A percentile compares a stretch with the other conserved stretches of the same genome.
Evolutionary conservation across 768 basidiomycete genomes (phyloP).

Genomic region (Agaricus blazei): DNA sequence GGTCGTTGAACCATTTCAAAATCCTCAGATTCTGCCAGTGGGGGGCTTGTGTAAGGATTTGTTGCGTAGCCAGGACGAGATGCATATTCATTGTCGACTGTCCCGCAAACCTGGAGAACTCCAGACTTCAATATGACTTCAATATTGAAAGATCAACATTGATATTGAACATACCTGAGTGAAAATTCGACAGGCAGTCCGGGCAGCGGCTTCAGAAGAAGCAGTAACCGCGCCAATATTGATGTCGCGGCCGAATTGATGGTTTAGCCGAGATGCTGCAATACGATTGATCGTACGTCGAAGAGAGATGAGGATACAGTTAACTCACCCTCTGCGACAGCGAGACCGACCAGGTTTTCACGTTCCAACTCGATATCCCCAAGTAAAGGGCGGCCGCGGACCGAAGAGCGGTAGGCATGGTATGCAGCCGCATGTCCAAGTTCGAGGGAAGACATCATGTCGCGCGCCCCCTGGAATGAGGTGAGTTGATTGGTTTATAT

Average conservation of each 20-base stretch:
- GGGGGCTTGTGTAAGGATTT: slow-evolving; percentile 1
- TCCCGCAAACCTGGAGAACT: slow-evolving; percentile 26
- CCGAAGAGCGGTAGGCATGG: slow-evolving; percentile 69
- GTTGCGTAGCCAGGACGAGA: slow-evolving; percentile 24
- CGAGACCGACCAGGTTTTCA: slow-evolving; percentile 63
- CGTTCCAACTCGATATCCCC: slow-evolving; percentile 56
- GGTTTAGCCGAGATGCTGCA: slow-evolving; percentile 53
- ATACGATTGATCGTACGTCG: slow-evolving; percentile 1
- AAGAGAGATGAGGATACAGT: neutral
- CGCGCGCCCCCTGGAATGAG: slow-evolving; percentile 32
- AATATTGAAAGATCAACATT: neutral
- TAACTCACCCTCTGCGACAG: slow-evolving; percentile 62
- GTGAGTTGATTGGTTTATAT: neutral
- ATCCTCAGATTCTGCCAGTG: neutral
- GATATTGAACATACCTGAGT: slow-evolving; percentile 33
- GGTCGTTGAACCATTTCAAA: slow-evolving; percentile 16
- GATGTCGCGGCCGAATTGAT: slow-evolving; percentile 37
- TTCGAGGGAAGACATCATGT: slow-evolving; percentile 48
- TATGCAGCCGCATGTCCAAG: slow-evolving; percentile 77
- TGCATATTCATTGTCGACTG: slow-evolving; percentile 28
- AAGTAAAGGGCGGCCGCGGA: slow-evolving; percentile 50
- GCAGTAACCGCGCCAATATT: slow-evolving; percentile 43
- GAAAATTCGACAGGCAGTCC: slow-evolving; percentile 60
- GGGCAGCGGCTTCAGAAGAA: slow-evolving; percentile 62
- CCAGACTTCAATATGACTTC: slow-evolving; percentile 1